Percentiles rank a stretch among this genome's conserved stretches.
These are phyloP conservation scores for Lachancea nothofagi DNA, from an alignment of 805 yeast species.

Conservation along the genomic window DNA sequence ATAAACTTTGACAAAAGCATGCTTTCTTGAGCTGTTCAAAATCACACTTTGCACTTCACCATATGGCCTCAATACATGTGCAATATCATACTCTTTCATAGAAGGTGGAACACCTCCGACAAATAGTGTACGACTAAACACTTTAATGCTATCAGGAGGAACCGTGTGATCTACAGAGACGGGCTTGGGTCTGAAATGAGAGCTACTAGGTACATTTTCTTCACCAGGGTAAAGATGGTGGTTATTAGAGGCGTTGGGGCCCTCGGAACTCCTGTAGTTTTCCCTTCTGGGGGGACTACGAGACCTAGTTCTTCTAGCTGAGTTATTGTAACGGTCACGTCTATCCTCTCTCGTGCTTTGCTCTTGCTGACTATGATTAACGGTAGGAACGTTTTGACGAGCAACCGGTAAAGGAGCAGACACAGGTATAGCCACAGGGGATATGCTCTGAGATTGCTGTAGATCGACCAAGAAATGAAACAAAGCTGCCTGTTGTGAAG, in stretches of 20 bases:
- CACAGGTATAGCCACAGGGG: slow-evolving; percentile 11
- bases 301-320: slow-evolving; percentile 43
- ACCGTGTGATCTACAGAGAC: slow-evolving; percentile 64
- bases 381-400: not conserved
- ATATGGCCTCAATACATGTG: slow-evolving; percentile 67
- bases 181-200: slow-evolving; percentile 70
- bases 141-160: slow-evolving; percentile 76
- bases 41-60: slow-evolving; percentile 92
- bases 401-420: slow-evolving; percentile 8
- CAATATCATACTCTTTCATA: slow-evolving; percentile 72
- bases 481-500: slow-evolving; percentile 39
- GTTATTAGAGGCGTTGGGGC: slow-evolving; percentile 24
- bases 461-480: slow-evolving; percentile 35
- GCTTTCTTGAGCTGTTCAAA: slow-evolving; percentile 81
- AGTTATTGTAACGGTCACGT: slow-evolving; percentile 8
- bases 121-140: slow-evolving; percentile 82
- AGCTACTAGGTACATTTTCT: slow-evolving; percentile 61
- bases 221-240: slow-evolving; percentile 43
- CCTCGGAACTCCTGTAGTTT: slow-evolving; percentile 8
- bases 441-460: slow-evolving; percentile 21
- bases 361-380: slow-evolving; percentile 7
- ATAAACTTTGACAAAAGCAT: slow-evolving; percentile 92
- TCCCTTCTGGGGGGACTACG: slow-evolving; percentile 40
- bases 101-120: slow-evolving; percentile 87
- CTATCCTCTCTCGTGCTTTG: slow-evolving; percentile 10